phyloP scores from a whole-genome alignment of 371 early-diverging fungal species.

The Blakeslea trispora region DNA sequence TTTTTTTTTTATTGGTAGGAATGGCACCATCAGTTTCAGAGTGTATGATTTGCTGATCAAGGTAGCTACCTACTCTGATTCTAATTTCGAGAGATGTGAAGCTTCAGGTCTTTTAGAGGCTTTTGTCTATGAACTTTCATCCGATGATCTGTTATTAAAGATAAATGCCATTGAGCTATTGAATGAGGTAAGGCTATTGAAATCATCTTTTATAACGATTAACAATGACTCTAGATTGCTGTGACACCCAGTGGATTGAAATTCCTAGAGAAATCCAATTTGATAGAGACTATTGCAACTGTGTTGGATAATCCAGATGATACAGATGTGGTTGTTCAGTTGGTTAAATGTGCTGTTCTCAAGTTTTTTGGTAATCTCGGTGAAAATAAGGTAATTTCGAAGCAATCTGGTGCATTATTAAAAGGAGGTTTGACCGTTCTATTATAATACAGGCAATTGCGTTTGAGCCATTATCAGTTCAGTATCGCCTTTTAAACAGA shows the following conservation, averaged over 20 bases:
- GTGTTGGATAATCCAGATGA: slow-evolving; percentile 31
- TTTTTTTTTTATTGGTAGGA: slow-evolving; percentile 18
- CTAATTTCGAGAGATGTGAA: slow-evolving; percentile 42
- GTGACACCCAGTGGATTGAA: slow-evolving; percentile 27
- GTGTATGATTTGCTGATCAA: slow-evolving; percentile 49
- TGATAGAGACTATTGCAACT: slow-evolving; percentile 32
- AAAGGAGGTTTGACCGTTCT: no score
- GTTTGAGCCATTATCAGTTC: slow-evolving; percentile 28
- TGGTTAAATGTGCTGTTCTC: slow-evolving; percentile 43
- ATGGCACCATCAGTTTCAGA: slow-evolving; percentile 49
- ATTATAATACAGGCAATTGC: slow-evolving; percentile 26
- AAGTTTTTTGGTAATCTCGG: slow-evolving; percentile 50
- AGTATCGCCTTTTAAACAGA: slow-evolving; percentile 32
- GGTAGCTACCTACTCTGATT: slow-evolving; percentile 41
- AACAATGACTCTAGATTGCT: slow-evolving; percentile 27
- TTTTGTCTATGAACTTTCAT: slow-evolving; percentile 34
- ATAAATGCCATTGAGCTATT: slow-evolving; percentile 56
- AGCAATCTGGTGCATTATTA: no score
- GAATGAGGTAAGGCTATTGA: slow-evolving; percentile 33
- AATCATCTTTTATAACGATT: background rate
- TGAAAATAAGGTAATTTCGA: slow-evolving; percentile 24
- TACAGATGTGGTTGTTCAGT: slow-evolving; percentile 29
- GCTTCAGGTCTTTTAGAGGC: slow-evolving; percentile 32
- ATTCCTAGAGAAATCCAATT: slow-evolving; percentile 39
- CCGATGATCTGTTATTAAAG: slow-evolving; percentile 45